A percentile compares a stretch with the other conserved stretches of the same genome.
These are phyloP conservation scores for Besnoitia besnoiti DNA, from an alignment of 169 alveolate species.

Conservation along the genomic window DNA sequence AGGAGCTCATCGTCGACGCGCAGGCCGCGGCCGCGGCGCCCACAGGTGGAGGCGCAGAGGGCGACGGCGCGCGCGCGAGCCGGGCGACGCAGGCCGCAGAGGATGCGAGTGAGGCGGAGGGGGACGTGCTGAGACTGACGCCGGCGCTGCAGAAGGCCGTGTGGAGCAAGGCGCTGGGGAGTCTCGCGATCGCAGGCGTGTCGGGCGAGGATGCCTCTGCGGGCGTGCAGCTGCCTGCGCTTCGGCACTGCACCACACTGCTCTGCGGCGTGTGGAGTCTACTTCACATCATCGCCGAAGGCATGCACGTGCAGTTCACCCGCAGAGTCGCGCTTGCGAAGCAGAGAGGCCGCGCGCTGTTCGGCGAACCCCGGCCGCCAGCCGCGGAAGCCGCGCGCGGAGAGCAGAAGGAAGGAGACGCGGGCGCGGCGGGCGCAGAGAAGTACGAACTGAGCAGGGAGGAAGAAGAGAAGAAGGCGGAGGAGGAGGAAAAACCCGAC, in stretches of 20 bases:
- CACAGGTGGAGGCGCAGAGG: not conserved
- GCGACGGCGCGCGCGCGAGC: not conserved
- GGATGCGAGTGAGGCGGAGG: not conserved
- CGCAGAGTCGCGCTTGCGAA: slow-evolving; percentile 13
- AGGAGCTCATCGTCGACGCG: not conserved
- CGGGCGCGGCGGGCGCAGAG: not conserved
- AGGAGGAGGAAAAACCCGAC: not conserved
- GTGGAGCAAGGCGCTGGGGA: not conserved
- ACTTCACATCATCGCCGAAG: slow-evolving; percentile 60
- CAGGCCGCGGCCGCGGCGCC: not conserved
- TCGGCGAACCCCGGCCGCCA: too few relatives aligned
- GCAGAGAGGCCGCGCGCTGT: not conserved
- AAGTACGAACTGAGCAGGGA: not conserved
- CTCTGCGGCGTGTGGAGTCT: slow-evolving; percentile 67
- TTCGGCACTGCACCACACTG: slow-evolving; percentile 56
- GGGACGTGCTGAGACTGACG: not conserved
- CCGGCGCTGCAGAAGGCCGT: not conserved
- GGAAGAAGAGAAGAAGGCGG: not conserved
- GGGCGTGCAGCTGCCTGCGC: slow-evolving; percentile 50
- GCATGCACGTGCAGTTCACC: slow-evolving; percentile 3
- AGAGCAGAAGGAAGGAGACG: not conserved
- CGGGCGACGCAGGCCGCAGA: not conserved
- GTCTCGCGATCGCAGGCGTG: not conserved
- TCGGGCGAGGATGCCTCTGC: slow-evolving; percentile 41
- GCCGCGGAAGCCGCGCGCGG: not conserved